Percentiles rank a stretch among this genome's conserved stretches.
Evolutionary conservation across 2,329 filamentous ascomycete genomes (phyloP).

Genomic region (Niveomyces coronatus): DNA sequence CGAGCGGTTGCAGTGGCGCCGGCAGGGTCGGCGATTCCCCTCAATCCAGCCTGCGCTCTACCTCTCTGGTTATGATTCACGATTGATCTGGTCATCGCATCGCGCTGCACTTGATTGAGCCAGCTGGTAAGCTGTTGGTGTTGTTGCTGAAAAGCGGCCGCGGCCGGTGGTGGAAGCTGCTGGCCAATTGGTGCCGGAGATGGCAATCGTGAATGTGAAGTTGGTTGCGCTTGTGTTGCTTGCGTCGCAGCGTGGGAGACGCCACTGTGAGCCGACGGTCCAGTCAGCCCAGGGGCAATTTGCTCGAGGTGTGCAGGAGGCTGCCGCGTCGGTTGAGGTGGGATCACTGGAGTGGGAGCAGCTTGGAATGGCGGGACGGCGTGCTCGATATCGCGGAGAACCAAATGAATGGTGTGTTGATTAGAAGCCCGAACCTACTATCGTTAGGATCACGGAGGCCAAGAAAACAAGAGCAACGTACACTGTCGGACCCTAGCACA

Average conservation of each 20-base stretch:
- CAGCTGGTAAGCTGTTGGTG: slow-evolving; percentile 35
- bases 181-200: slow-evolving; percentile 9
- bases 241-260: slow-evolving; percentile 13
- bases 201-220: slow-evolving; percentile 6
- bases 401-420: slow-evolving; percentile 43
- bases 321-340: slow-evolving; percentile 12
- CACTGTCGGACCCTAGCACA: slow-evolving; percentile 45
- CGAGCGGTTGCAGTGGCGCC: slow-evolving; percentile 13
- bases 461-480: slow-evolving; percentile 22
- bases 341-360: slow-evolving; percentile 17
- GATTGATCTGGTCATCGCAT: slow-evolving; percentile 31
- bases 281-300: neutral
- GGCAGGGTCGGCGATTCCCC: slow-evolving; percentile 27
- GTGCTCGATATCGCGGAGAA: slow-evolving; percentile 30
- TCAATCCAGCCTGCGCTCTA: slow-evolving; percentile 29
- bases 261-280: slow-evolving; percentile 11
- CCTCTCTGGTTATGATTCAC: slow-evolving; percentile 33
- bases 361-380: slow-evolving; percentile 17
- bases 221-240: slow-evolving; percentile 11
- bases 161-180: slow-evolving; percentile 13
- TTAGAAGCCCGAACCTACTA: slow-evolving; percentile 32
- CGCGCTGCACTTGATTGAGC: slow-evolving; percentile 36
- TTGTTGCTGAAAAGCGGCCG: slow-evolving; percentile 18
- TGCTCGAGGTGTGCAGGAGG: slow-evolving; percentile 1
- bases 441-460: neutral